phyloP scores from a whole-genome alignment of 1,284 basidiomycete genomes.

The Heterobasidion occidentale region DNA sequence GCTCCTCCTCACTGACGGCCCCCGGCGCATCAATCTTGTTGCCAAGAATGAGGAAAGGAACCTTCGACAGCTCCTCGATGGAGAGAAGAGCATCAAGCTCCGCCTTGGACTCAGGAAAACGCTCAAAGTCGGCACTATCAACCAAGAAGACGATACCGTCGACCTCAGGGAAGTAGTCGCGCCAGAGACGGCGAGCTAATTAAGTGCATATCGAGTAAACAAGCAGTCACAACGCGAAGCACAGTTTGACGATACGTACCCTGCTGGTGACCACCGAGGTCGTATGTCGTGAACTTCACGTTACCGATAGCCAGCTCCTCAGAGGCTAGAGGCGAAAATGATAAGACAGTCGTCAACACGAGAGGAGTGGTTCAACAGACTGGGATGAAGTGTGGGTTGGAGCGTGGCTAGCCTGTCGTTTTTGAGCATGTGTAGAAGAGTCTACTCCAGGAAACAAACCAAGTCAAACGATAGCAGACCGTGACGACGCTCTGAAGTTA shows the following conservation, averaged over 20 bases:
- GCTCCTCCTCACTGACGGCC: slow-evolving; percentile 96
- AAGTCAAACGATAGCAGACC: neutral
- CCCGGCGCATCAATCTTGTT: slow-evolving; percentile 99
- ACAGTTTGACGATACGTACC: slow-evolving; percentile 39
- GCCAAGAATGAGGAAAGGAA: slow-evolving; percentile 97
- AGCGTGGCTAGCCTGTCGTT: slow-evolving; percentile 97
- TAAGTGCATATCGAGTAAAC: neutral
- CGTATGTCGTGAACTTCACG: slow-evolving; percentile 99
- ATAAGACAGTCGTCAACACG: neutral
- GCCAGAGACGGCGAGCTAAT: slow-evolving; percentile 94
- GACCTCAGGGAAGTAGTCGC: slow-evolving; percentile 99
- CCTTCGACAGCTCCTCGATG: slow-evolving; percentile 92
- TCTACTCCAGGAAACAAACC: slow-evolving; percentile 41
- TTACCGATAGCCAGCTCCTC: slow-evolving; percentile 99
- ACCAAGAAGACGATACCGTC: slow-evolving; percentile 99
- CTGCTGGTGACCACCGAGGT: slow-evolving; percentile 96
- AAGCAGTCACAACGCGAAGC: neutral
- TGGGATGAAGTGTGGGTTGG: slow-evolving; percentile 99
- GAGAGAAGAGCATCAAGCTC: slow-evolving; percentile 93
- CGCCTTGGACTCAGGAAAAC: slow-evolving; percentile 93
- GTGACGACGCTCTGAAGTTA: neutral
- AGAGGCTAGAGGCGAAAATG: slow-evolving; percentile 56
- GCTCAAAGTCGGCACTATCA: slow-evolving; percentile 94
- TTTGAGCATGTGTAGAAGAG: slow-evolving; percentile 98
- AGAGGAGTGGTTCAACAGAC: slow-evolving; percentile 35